A percentile compares a stretch with the other conserved stretches of the same genome.
phyloP scores from a whole-genome alignment of 495 filamentous ascomycete species.

The Extremus antarcticus region DNA sequence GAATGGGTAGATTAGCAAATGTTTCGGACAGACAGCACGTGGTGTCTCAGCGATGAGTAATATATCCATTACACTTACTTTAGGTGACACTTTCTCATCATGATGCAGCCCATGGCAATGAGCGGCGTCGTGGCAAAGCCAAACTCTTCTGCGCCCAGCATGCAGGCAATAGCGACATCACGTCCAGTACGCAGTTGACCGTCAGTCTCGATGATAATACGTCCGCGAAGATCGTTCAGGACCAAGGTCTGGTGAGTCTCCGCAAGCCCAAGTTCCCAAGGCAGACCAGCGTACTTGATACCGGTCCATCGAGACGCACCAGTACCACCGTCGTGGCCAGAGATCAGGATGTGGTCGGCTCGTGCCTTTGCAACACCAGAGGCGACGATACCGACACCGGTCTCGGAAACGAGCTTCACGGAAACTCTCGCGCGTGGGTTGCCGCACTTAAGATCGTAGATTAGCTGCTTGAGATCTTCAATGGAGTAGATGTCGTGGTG shows the following conservation, averaged over 20 bases:
- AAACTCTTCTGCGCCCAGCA: conserved; percentile 96
- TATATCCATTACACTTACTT: too few relatives aligned
- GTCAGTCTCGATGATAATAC: conserved; percentile 96
- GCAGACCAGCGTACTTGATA: conserved; percentile 98
- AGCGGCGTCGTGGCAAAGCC: conserved; percentile 96
- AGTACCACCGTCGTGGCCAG: conserved; percentile 95
- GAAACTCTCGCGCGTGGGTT: conserved; percentile 93
- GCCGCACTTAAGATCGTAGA: conserved; percentile 97
- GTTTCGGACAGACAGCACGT: too few relatives aligned
- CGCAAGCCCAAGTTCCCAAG: conserved; percentile 95
- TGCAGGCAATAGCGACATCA: conserved; percentile 90
- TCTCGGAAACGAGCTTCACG: conserved; percentile 97
- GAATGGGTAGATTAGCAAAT: too few relatives aligned
- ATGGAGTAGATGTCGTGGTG: conserved; percentile 99
- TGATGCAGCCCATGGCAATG: conserved; percentile 95
- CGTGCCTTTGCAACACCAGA: conserved; percentile 98
- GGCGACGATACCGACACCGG: conserved; percentile 94
- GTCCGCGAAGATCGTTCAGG: conserved; percentile 90
- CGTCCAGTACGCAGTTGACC: conserved; percentile 90
- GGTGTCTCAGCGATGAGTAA: too few relatives aligned
- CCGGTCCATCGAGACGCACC: conserved; percentile 98
- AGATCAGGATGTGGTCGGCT: conserved; percentile 96
- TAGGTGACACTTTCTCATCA: conserved; percentile 63
- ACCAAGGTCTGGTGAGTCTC: conserved; percentile 99
- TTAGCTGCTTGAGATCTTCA: conserved; percentile 96